Percentiles rank a stretch among this genome's conserved stretches.
Evolutionary conservation across 352 stramenopile species (phyloP).

Genomic region (Discostella stelligera): DNA sequence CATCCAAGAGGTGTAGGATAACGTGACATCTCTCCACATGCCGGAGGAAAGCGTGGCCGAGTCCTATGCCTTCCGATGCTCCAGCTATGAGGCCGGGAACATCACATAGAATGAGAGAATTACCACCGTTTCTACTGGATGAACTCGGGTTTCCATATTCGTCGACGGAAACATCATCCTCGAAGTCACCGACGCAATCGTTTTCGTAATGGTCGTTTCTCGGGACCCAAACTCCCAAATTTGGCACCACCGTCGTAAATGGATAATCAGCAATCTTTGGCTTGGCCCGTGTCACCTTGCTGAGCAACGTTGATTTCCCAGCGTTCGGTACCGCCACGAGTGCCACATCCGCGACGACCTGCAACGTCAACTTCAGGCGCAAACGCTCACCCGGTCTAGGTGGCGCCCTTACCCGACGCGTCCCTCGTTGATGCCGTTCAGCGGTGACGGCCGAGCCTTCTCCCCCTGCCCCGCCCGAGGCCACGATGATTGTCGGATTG

Average conservation of each 20-base stretch:
- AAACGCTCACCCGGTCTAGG: conserved; percentile 87
- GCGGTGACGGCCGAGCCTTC: conserved; percentile 84
- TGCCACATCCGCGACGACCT: conserved; percentile 98
- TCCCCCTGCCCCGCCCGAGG: conserved; percentile 80
- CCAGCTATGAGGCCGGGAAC: conserved; percentile 89
- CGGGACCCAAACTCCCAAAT: conserved; percentile 90
- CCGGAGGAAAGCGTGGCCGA: conserved; percentile 97
- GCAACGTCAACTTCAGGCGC: conserved; percentile 95
- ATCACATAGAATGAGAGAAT: conserved; percentile 81
- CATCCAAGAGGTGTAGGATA: conserved; percentile 88
- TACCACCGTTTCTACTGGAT: conserved; percentile 5
- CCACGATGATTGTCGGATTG: conserved; percentile 70
- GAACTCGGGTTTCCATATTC: background rate
- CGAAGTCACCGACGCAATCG: conserved; percentile 21
- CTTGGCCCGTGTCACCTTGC: conserved; percentile 90
- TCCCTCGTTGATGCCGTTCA: conserved; percentile 42
- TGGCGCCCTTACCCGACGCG: conserved; percentile 47
- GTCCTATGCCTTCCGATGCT: conserved; percentile 92
- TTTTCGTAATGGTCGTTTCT: conserved; percentile 16
- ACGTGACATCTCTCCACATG: conserved; percentile 99
- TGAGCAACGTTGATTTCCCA: conserved; percentile 96
- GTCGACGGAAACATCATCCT: background rate
- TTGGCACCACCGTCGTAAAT: conserved; percentile 97
- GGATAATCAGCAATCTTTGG: conserved; percentile 97
- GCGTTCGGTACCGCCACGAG: conserved; percentile 98